Percentiles rank a stretch among this genome's conserved stretches.
Evolutionary conservation across 306 rosid species (phyloP).

Genomic region (Cajanus cajan): DNA sequence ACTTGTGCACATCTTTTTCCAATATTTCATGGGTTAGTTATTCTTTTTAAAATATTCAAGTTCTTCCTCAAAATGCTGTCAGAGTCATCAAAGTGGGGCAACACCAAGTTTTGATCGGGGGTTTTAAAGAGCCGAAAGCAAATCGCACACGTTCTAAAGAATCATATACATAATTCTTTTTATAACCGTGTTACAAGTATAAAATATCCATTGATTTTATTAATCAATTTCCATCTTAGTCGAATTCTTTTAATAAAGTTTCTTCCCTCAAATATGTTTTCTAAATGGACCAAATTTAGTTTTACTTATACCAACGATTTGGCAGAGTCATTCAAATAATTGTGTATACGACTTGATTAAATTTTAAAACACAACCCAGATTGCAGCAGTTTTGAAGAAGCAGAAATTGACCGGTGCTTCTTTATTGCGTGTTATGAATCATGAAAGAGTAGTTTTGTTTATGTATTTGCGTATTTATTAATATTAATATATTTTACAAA

Average conservation of each 20-base stretch:
- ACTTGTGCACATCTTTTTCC: background rate
- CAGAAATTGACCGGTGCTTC: background rate
- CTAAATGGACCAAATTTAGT: too few relatives aligned
- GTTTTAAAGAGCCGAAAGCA: background rate
- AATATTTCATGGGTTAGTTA: background rate
- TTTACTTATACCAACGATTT: too few relatives aligned
- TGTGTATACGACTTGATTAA: background rate
- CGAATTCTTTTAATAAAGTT: too few relatives aligned
- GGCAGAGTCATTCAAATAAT: too few relatives aligned
- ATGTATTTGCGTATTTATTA: background rate
- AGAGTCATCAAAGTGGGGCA: background rate
- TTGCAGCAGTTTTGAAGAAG: background rate
- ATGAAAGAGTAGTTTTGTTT: background rate
- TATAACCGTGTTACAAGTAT: too few relatives aligned
- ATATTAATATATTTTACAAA: background rate
- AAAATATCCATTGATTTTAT: too few relatives aligned
- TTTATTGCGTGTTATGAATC: background rate
- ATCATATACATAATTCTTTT: too few relatives aligned
- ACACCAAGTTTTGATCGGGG: background rate
- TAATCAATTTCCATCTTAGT: too few relatives aligned
- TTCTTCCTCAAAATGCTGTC: background rate
- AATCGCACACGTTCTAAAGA: too few relatives aligned
- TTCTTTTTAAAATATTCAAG: background rate
- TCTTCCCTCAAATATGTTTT: too few relatives aligned
- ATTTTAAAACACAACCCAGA: background rate